Evolutionary conservation across 2,329 filamentous ascomycete genomes (phyloP).

Genomic region (Talaromyces funiculosus): DNA sequence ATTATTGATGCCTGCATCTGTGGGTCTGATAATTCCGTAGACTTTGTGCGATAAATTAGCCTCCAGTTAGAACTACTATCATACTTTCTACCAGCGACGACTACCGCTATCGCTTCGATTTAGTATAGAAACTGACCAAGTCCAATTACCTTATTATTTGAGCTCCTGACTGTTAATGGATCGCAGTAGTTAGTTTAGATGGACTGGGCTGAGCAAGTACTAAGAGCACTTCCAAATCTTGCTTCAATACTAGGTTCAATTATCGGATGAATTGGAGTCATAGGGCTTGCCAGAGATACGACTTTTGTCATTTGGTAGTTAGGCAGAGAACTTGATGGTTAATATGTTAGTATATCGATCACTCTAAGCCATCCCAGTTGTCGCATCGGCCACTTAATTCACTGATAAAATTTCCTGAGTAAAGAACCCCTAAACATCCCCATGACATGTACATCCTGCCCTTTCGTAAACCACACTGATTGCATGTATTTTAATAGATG

Average conservation of each 20-base stretch:
- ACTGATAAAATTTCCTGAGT: constrained; percentile 11
- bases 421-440: constrained; percentile 22
- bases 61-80: not conserved
- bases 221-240: too few relatives aligned
- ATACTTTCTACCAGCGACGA: not conserved
- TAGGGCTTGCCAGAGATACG: not conserved
- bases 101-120: not conserved
- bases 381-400: constrained; percentile 6
- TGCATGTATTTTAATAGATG: constrained; percentile 29
- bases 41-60: not conserved
- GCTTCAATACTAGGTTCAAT: too few relatives aligned
- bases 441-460: constrained; percentile 30
- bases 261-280: not conserved
- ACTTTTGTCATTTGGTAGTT: not conserved
- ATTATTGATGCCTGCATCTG: too few relatives aligned
- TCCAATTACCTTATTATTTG: not conserved
- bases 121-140: not conserved
- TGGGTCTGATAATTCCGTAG: not conserved
- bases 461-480: constrained; percentile 28
- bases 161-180: not conserved
- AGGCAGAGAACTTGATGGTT: not conserved
- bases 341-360: not conserved
- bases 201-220: not conserved
- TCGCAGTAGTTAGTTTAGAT: not conserved
- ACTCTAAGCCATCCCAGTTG: not conserved